phyloP scores from a whole-genome alignment of 306 rosid species.

The Acacia confusa region DNA sequence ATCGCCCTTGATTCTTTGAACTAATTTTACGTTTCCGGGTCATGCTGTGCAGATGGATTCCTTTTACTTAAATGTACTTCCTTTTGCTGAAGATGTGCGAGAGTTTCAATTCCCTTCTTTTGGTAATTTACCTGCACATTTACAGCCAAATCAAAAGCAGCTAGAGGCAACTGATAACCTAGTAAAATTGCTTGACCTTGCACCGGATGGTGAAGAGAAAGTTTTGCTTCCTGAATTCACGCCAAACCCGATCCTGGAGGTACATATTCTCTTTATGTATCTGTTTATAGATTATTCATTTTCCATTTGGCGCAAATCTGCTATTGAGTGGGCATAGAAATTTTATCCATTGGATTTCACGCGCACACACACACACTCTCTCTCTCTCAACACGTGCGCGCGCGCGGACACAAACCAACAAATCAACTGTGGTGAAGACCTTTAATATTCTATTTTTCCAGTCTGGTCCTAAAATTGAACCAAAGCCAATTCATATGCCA shows the following conservation, averaged over 20 bases:
- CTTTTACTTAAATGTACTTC: constrained; percentile 80
- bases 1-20: constrained; percentile 20
- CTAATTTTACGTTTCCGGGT: constrained; percentile 28
- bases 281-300: constrained; percentile 6
- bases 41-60: constrained; percentile 76
- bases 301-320: neutral
- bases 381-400: no score
- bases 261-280: constrained; percentile 36
- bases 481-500: neutral
- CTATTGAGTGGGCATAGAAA: neutral
- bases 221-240: constrained; percentile 71
- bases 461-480: neutral
- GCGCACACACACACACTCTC: no score
- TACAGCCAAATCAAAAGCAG: constrained; percentile 73
- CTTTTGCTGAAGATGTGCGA: constrained; percentile 87
- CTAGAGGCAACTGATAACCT: constrained; percentile 80
- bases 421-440: neutral
- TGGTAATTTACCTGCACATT: constrained; percentile 55
- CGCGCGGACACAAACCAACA: no score
- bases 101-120: constrained; percentile 89
- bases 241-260: constrained; percentile 88
- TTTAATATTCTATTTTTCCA: neutral
- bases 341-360: neutral
- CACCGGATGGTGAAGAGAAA: constrained; percentile 67
- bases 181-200: constrained; percentile 72